Conservation (phyloP, 2,329 filamentous ascomycete genomes). For the Penicillium griseofulvum region DNA sequence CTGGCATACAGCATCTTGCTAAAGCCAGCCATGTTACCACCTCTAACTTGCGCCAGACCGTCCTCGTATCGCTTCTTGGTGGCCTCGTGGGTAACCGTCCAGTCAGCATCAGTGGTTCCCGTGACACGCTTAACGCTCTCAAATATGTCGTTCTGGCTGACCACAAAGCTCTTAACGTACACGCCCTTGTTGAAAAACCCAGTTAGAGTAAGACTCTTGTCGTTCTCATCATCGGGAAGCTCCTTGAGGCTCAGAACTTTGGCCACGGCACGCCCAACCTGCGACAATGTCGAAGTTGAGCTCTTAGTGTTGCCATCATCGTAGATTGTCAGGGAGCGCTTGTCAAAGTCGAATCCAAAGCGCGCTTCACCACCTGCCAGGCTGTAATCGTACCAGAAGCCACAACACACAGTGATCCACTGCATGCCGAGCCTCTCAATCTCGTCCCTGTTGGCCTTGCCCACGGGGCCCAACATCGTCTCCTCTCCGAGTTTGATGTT, state of each 20-base stretch:
- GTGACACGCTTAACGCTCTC: slow-evolving; percentile 59
- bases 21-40: slow-evolving; percentile 48
- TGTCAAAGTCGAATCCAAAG: slow-evolving; percentile 53
- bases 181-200: slow-evolving; percentile 51
- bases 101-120: slow-evolving; percentile 58
- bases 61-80: slow-evolving; percentile 50
- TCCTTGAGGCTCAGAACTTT: slow-evolving; percentile 48
- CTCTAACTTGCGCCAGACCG: slow-evolving; percentile 47
- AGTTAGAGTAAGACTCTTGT: slow-evolving; percentile 40
- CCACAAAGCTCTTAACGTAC: slow-evolving; percentile 56
- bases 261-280: slow-evolving; percentile 56
- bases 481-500: slow-evolving; percentile 37
- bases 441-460: slow-evolving; percentile 31
- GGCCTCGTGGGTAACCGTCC: slow-evolving; percentile 54
- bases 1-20: slow-evolving; percentile 55
- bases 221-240: slow-evolving; percentile 40
- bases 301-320: slow-evolving; percentile 53
- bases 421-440: slow-evolving; percentile 43
- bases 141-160: slow-evolving; percentile 65
- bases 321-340: slow-evolving; percentile 46
- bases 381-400: slow-evolving; percentile 57
- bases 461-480: slow-evolving; percentile 32
- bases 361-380: slow-evolving; percentile 36
- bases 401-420: slow-evolving; percentile 48
- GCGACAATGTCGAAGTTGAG: slow-evolving; percentile 56